Percentiles rank a stretch among this genome's conserved stretches.
phyloP scores from a whole-genome alignment of 805 yeast genomes.

The Myxozyma mucilagina region DNA sequence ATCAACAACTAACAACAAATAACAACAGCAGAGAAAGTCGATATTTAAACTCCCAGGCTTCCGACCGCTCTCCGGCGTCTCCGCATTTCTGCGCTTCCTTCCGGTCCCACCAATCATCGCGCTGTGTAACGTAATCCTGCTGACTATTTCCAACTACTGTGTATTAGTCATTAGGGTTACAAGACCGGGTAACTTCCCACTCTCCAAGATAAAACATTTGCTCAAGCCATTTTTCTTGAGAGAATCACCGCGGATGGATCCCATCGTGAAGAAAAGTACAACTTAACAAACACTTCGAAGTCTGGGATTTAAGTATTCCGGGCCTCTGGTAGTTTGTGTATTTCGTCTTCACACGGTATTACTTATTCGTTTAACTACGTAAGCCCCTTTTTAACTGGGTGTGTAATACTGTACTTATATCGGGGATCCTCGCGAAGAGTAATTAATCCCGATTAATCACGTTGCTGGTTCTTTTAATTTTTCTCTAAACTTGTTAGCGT shows the following conservation, averaged over 20 bases:
- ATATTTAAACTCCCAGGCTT: neutral
- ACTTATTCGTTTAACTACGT: neutral
- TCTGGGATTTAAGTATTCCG: conserved; percentile 11
- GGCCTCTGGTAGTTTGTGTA: neutral
- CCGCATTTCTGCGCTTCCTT: too few species aligned
- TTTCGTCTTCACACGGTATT: neutral
- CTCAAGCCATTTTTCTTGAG: neutral
- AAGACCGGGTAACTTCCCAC: neutral
- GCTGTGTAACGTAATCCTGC: too few species aligned
- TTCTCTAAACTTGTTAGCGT: conserved; percentile 13
- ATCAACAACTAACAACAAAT: neutral
- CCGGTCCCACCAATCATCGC: too few species aligned
- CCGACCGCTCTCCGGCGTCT: conserved; percentile 10
- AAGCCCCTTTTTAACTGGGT: neutral
- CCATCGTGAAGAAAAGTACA: neutral
- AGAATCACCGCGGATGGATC: conserved; percentile 1
- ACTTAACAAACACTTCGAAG: neutral
- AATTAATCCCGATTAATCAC: conserved; percentile 30
- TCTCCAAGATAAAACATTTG: too few species aligned
- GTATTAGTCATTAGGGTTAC: neutral
- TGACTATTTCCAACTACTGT: too few species aligned
- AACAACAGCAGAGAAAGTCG: neutral
- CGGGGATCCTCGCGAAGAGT: neutral
- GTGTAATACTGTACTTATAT: neutral
- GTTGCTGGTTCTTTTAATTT: conserved; percentile 12